A percentile compares a stretch with the other conserved stretches of the same genome.
Evolutionary conservation across 1,284 basidiomycete species (phyloP).

Genomic region (Ustilago shanxiensis): DNA sequence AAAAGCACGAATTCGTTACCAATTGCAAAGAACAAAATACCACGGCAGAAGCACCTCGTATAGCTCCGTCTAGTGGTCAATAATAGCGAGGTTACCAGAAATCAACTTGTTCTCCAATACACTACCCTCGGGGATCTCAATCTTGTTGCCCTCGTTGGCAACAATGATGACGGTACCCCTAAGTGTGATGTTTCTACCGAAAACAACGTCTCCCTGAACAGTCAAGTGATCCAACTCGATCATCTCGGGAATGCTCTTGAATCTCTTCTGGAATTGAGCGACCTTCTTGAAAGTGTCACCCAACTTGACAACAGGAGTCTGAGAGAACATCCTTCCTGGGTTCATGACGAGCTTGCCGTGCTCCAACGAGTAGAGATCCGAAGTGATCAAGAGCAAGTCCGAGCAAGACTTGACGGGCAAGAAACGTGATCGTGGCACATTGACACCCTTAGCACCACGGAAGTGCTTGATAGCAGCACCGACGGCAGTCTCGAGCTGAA

Average conservation of each 20-base stretch:
- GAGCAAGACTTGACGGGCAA: conserved; percentile 83
- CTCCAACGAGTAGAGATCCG: conserved; percentile 92
- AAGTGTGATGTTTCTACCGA: conserved; percentile 88
- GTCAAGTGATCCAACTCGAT: conserved; percentile 93
- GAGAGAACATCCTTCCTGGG: conserved; percentile 75
- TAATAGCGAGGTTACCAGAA: conserved; percentile 70
- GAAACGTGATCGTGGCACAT: conserved; percentile 97
- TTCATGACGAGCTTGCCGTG: conserved; percentile 92
- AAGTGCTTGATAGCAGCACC: conserved; percentile 99
- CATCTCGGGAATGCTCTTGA: conserved; percentile 92
- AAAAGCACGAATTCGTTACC: neutral
- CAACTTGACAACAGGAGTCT: conserved; percentile 95
- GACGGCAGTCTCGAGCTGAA: conserved; percentile 94
- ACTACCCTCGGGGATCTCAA: conserved; percentile 95
- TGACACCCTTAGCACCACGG: conserved; percentile 90
- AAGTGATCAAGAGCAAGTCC: conserved; percentile 89
- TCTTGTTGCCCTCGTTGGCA: conserved; percentile 92
- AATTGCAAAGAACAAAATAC: conserved; percentile 7
- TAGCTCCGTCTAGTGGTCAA: conserved; percentile 67
- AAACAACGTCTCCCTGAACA: conserved; percentile 94
- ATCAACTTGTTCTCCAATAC: conserved; percentile 85
- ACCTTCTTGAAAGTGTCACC: conserved; percentile 86
- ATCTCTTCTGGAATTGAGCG: conserved; percentile 94
- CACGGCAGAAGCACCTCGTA: too few relatives aligned
- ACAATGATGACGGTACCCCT: conserved; percentile 75